Base-by-base conservation (phyloP, 257 asterid species). In the Solanum chmielewskii region DNA sequence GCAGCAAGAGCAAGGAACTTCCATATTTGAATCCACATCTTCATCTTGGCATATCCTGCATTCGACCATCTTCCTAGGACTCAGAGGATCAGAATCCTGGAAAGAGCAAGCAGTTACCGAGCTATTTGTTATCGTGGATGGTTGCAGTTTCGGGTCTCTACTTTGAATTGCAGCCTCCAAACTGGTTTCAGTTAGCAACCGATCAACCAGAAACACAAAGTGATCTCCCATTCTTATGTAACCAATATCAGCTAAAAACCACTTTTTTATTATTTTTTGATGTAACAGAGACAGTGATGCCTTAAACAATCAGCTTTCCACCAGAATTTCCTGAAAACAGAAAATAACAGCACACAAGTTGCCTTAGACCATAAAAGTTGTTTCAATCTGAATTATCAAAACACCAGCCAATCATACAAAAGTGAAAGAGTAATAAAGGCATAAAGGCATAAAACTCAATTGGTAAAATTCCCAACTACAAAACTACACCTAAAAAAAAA, bases 31-130 rank as follows among this genome's bases (percentile, higher is more conserved):
- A 92, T 94, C 96, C 45, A 93, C 23, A 88, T 93, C 99, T 85
- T 97, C 99, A 78, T 97, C 99, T 88, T 95, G 99, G 88, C 99
- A 97, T 89, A 97, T 97, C 91, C 99, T 94, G 93, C 99, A 97
- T 92, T 95, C 99, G 16, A 87, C 98, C 86, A 95, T 60, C 88
- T 96, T 95, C 87, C 94, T 91, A 60, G 95, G 96, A 68, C 94
- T 86, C 86, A 91, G 83, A 83, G 45, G 91, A 70, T 90, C 95
- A 52, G 85, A 71, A 37, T 91, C 93, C 83, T 89, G 88, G 2
- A 80, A 83, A 6, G 93, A 85, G 83, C 90, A 92, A 25, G 90
- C 92, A 29, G 88, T 86, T 14, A 52, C 49, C 11, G 85, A 70
- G 31, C 89, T 95, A 78, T 92, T 89, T 3, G 83, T 83, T 52